phyloP scores from a whole-genome alignment of 176 grass and related monocot genomes.

The Oryza longistaminata region DNA sequence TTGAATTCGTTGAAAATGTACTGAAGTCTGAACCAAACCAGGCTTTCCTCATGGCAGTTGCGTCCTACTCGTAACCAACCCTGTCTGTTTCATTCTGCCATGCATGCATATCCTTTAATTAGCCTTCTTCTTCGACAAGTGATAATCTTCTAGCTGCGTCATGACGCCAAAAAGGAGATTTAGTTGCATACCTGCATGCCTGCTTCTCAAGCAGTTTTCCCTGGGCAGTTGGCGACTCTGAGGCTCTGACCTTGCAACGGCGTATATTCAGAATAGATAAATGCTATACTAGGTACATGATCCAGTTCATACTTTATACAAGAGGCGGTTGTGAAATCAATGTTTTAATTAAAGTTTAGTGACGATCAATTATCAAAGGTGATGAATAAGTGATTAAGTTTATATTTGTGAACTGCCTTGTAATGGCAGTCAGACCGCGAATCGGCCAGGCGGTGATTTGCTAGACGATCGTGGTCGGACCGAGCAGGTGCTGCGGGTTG shows the following conservation, averaged over 20 bases:
- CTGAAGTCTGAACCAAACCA: background rate
- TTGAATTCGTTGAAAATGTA: background rate
- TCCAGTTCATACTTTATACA: background rate
- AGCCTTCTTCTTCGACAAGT: background rate
- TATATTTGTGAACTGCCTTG: no score
- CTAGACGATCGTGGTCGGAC: no score
- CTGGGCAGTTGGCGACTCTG: background rate
- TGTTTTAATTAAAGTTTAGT: no score
- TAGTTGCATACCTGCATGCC: background rate
- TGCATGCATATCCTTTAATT: background rate
- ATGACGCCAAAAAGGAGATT: background rate
- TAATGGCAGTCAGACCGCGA: no score
- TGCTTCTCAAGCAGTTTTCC: background rate
- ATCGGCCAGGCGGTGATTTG: no score
- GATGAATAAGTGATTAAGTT: no score
- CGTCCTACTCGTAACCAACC: slow-evolving; percentile 37
- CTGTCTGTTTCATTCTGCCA: slow-evolving; percentile 4
- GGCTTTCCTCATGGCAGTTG: slow-evolving; percentile 27
- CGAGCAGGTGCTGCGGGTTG: no score
- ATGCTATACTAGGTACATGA: background rate
- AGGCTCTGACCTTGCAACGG: background rate
- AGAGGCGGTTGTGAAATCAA: background rate
- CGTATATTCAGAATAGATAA: background rate
- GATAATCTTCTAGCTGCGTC: background rate
- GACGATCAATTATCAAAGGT: no score